Evolutionary conservation across 768 basidiomycete species (phyloP), one percentile per base, ranked within the genome.

Genomic region (Glaciozyma antarctica): DNA sequence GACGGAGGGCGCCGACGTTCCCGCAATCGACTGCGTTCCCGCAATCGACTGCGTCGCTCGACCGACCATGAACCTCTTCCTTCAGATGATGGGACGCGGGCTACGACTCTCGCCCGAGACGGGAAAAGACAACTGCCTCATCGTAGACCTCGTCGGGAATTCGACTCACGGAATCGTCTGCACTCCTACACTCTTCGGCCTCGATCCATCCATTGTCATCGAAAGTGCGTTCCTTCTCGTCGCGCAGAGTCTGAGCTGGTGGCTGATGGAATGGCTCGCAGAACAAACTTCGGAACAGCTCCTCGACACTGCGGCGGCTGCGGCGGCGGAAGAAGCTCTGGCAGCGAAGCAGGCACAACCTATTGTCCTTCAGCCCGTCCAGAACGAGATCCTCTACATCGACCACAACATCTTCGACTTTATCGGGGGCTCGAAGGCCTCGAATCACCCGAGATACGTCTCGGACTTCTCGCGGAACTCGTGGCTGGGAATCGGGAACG

Each of bases 51-150:
- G n/a, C n/a, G 78, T 97, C 24, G 90, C 88, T 21, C 81, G 90
- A 24, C 93, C 93, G 22, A 97, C 93, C 17, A 81, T 84, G 43
- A 97, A 94, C 74, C 76, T 94, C 16, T 90, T 92, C 73, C 84
- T 88, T 22, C 93, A 98, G 73, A 95, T 97, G 90, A 58, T 97
- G 65, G 93, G 93, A 5, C 82, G 93, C 63, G 93, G 93, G 30
- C 88, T 97, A 83, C 81, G 93, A 65, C 81, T 88, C 38, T 92
- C 88, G 3, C 87, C 88, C 13, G 74, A 74, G 12, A 90, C 88
- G 0, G 87, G 85, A 59, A 98, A 98, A 76, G 70, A 75, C 53
- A 84, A 94, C 73, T 97, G 93, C 75, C 84, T 82, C 17, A 84
- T 97, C 64, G 88, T 98, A 68, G 93, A 98, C 75, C 87, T 95